Base-by-base conservation (phyloP, 495 filamentous ascomycete species). In the Neurospora tetraspora region DNA sequence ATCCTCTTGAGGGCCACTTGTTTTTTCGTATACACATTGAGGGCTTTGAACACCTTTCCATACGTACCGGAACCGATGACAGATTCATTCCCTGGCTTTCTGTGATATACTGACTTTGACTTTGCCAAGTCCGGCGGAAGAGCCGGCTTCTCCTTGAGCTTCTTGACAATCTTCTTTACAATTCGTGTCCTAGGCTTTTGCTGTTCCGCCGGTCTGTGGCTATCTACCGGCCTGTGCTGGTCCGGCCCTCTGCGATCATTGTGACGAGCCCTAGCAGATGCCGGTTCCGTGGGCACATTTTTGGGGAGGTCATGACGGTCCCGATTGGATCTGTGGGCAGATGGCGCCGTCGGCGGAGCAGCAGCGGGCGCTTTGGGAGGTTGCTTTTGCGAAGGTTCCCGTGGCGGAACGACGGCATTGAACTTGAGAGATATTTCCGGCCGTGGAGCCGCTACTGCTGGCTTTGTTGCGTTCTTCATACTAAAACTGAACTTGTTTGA, bases 31-130 rank as follows among this genome's bases (percentile, higher is more conserved):
- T 96, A 97, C 16, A 97, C 94, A 80, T 99, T 94, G 18, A 95
- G 86, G n/a, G 91, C 96, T 78, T 98, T 98, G 85, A 98, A 99
- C 8, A 99, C 96, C 79, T 99, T 98, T 47, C 95, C 96, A 78
- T 96, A 97, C 2, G 93, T 97, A 36, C 94, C 94, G 47, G 94
- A 96, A 39, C 94, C 94, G 11, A 98, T 90, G 3, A 98, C 93
- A 9, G 94, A 97, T 79, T 96, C 94, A 77, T 98, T 96, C 5
- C 94, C 94, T 1, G 94, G 94, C 77, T 97, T 97, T 73, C 94
- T 85, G 81, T 90, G 96, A 81, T 93, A 98, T 18, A 97, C 93
- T 4, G 94, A 97, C 65, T 93, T 91, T 2, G 93, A 94, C 4
- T 77, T 78, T 38, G 89, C 88, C 77, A 94, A 89, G 31, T 97